Evolutionary conservation across 495 filamentous ascomycete species (phyloP), one percentile per base, ranked within the genome.

Genomic region (Talaromyces trachyspermus): DNA sequence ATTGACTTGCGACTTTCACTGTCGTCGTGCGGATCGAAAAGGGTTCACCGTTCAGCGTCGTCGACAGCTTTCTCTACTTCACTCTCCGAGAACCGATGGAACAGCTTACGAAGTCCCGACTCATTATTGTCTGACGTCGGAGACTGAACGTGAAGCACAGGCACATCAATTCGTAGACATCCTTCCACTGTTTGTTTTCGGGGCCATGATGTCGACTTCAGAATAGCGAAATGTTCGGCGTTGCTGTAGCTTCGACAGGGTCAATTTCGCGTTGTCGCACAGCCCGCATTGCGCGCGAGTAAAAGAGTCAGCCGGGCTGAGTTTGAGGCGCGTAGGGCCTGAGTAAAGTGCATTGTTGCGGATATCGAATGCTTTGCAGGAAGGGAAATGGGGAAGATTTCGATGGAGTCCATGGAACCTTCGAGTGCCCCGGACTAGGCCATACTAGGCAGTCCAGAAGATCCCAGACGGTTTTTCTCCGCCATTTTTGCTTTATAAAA

Each of bases 121-220:
- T 71, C 72, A 0, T n/a, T n/a, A n/a, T 74, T 71, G 23, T 69
- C 66, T n/a, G 48, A 36, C 50, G 64, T 58, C 22, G 74, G 56
- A 9, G 65, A 56, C 27, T 77, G 70, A 10, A 76, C 64, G 58
- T 95, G 89, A 10, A 95, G 83, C 41, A 95, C 89, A 2, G 89
- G 89, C 1, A 88, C 84, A 58, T 95, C 89, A 59, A 91, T 19
- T 94, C 89, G 58, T 95, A 95, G 11, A 87, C 61, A 58, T 84
- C 75, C 56, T 79, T 85, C 89, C 89, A 95, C 22, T 63, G 49
- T 52, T 82, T 76, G 29, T 78, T 73, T 70, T 77, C 0, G 76
- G 69, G 24, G 71, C 69, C 77, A 89, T 81, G 15, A 95, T 85
- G 60, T 95, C 80, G 36, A 86, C 70, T 60, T 95, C 86, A n/a